A percentile compares a stretch with the other conserved stretches of the same genome.
phyloP scores from a whole-genome alignment of 441 rosid genomes.

The Theobroma grandiflorum region DNA sequence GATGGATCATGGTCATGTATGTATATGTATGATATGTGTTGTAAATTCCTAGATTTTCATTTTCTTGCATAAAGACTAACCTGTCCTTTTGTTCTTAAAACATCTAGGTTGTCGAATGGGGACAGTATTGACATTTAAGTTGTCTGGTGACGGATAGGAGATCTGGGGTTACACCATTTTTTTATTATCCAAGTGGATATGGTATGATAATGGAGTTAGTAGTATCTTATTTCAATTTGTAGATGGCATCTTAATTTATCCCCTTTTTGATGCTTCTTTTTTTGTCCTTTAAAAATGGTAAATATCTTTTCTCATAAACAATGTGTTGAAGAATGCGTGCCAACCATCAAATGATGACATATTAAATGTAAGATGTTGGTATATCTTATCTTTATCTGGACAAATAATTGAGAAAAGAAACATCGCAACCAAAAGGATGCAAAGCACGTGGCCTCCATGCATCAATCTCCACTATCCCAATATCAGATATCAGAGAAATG shows the following conservation, averaged over 20 bases:
- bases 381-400: neutral
- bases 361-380: neutral
- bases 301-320: no score
- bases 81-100: neutral
- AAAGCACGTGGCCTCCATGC: no score
- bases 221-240: neutral
- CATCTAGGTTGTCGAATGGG: neutral
- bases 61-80: neutral
- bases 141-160: neutral
- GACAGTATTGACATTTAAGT: neutral
- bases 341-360: neutral
- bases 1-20: neutral
- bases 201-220: neutral
- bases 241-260: neutral
- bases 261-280: no score
- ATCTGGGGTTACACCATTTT: neutral
- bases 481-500: no score
- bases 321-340: neutral
- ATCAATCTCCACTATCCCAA: no score
- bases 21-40: neutral
- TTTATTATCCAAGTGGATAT: neutral
- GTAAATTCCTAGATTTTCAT: neutral
- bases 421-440: no score
- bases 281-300: no score
- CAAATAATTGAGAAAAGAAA: no score